phyloP scores from a whole-genome alignment of 2,329 filamentous ascomycete species.

The Claviceps citrina region DNA sequence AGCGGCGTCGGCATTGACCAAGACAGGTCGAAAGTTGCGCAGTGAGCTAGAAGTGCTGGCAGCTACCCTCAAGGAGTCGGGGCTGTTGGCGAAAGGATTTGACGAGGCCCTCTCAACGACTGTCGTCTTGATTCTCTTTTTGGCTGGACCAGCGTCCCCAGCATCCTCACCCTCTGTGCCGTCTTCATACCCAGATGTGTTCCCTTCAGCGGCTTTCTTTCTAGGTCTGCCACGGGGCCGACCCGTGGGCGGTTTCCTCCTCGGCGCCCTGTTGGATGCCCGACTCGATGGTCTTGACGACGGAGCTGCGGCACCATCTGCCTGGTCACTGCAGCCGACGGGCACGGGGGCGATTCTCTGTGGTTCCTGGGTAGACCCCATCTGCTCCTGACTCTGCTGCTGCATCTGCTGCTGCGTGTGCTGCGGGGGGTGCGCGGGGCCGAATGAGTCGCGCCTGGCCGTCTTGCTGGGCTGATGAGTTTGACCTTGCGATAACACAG shows the following conservation, averaged over 20 bases:
- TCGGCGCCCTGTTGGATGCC: conserved; percentile 31
- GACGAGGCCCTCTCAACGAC: conserved; percentile 52
- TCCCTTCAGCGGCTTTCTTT: conserved; percentile 42
- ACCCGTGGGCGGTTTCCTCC: conserved; percentile 32
- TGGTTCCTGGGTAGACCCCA: conserved; percentile 14
- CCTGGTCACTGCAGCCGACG: conserved; percentile 11
- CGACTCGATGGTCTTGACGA: conserved; percentile 46
- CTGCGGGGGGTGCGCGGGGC: conserved; percentile 9
- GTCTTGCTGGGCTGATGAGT: conserved; percentile 6
- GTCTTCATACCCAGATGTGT: conserved; percentile 61
- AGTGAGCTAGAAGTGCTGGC: conserved; percentile 83
- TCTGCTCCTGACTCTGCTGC: neutral
- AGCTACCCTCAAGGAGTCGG: conserved; percentile 73
- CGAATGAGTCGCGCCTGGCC: conserved; percentile 15
- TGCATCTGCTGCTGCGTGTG: conserved; percentile 3
- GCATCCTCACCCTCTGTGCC: conserved; percentile 42
- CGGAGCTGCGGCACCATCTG: conserved; percentile 10
- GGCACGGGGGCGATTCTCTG: conserved; percentile 22
- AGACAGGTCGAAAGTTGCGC: conserved; percentile 64
- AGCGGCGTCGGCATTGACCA: conserved; percentile 30
- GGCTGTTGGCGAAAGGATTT: conserved; percentile 53
- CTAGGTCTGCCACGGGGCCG: conserved; percentile 40
- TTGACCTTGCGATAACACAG: conserved; percentile 20
- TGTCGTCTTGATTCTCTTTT: conserved; percentile 67
- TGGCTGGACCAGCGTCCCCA: conserved; percentile 31